phyloP scores from a whole-genome alignment of 192 early-diverging fungal genomes.

The Entomortierella parvispora region DNA sequence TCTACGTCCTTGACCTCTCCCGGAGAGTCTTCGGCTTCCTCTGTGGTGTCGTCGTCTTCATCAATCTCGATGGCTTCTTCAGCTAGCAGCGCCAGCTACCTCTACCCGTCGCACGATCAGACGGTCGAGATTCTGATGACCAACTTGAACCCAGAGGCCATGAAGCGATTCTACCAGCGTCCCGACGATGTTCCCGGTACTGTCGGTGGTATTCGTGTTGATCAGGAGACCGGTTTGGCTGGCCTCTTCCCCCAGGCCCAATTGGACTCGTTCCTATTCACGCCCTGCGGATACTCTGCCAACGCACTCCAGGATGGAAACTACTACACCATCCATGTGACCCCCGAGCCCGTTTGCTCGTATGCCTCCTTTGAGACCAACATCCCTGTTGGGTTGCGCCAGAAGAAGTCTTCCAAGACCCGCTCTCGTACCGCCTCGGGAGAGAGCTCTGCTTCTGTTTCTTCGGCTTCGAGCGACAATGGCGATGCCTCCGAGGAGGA shows the following conservation, averaged over 20 bases:
- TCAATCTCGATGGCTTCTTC: slow-evolving; percentile 48
- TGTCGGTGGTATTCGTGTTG: slow-evolving; percentile 71
- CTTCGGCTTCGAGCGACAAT: slow-evolving; percentile 37
- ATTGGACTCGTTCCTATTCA: slow-evolving; percentile 92
- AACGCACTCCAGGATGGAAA: slow-evolving; percentile 86
- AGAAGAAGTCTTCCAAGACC: slow-evolving; percentile 25
- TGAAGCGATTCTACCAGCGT: slow-evolving; percentile 81
- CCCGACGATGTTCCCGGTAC: slow-evolving; percentile 70
- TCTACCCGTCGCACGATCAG: slow-evolving; percentile 74
- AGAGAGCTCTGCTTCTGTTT: slow-evolving; percentile 15
- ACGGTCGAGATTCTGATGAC: slow-evolving; percentile 99
- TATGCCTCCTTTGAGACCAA: slow-evolving; percentile 99
- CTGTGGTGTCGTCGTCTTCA: slow-evolving; percentile 44
- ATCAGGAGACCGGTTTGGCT: slow-evolving; percentile 82
- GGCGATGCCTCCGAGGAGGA: slow-evolving; percentile 35
- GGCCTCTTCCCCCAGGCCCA: slow-evolving; percentile 82
- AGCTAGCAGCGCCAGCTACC: slow-evolving; percentile 36
- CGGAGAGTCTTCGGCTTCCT: slow-evolving; percentile 16
- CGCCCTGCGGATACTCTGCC: slow-evolving; percentile 96
- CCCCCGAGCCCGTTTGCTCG: slow-evolving; percentile 96
- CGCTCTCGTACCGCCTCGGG: slow-evolving; percentile 7
- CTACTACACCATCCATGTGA: slow-evolving; percentile 98
- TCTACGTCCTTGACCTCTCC: slow-evolving; percentile 17
- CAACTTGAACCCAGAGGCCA: slow-evolving; percentile 80
- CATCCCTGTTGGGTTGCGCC: slow-evolving; percentile 72